phyloP scores from a whole-genome alignment of 2,329 filamentous ascomycete species.

The Fusarium compactum region DNA sequence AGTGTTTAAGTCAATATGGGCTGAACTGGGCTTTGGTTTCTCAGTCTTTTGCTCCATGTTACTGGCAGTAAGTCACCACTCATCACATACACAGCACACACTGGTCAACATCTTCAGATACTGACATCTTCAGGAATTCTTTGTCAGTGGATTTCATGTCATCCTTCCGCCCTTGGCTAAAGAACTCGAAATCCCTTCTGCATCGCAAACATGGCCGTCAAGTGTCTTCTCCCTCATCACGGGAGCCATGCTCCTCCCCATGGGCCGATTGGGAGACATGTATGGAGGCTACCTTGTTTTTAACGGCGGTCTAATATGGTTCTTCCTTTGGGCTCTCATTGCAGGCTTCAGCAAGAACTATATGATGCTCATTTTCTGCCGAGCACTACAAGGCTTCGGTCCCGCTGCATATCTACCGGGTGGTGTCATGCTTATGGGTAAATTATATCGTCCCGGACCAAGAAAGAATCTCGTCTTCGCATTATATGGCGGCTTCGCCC shows the following conservation, averaged over 20 bases:
- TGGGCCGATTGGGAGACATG: constrained; percentile 72
- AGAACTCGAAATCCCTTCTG: constrained; percentile 73
- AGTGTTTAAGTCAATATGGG: constrained; percentile 41
- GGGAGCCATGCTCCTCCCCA: constrained; percentile 70
- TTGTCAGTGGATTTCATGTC: constrained; percentile 47
- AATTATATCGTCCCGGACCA: constrained; percentile 75
- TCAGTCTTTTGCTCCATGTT: constrained; percentile 45
- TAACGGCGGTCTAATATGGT: constrained; percentile 71
- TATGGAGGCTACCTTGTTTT: constrained; percentile 73
- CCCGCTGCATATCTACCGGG: constrained; percentile 79
- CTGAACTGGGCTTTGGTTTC: constrained; percentile 43
- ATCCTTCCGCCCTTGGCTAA: constrained; percentile 74
- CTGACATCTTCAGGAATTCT: constrained; percentile 43
- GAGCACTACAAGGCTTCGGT: constrained; percentile 80
- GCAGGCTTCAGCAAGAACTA: constrained; percentile 76
- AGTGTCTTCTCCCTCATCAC: constrained; percentile 70
- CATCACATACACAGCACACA: background rate
- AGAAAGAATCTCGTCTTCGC: constrained; percentile 76
- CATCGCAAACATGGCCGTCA: constrained; percentile 72
- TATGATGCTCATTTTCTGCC: constrained; percentile 78
- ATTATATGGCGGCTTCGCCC: constrained; percentile 69
- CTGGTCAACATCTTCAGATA: background rate
- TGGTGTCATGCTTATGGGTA: constrained; percentile 76
- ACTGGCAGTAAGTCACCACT: constrained; percentile 36
- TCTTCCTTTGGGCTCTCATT: constrained; percentile 75